Evolutionary conservation across 23 red algal species (phyloP), one percentile per base, ranked within the genome.

Genomic region (Agarophyton chilense): DNA sequence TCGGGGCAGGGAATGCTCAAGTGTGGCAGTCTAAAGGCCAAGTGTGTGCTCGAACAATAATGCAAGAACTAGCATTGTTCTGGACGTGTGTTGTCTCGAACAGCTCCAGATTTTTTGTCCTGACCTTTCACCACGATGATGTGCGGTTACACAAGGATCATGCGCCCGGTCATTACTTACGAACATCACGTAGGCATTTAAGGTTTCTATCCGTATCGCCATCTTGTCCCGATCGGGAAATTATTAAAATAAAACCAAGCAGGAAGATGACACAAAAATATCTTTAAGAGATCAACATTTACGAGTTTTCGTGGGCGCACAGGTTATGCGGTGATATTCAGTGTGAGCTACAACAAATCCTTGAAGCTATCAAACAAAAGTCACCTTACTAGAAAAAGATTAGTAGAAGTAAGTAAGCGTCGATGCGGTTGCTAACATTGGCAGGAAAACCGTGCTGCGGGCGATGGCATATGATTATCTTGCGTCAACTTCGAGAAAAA

Each of bases 401-500:
- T 74, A 74, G 68, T 74, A 29, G 40, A 61, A 74, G 68, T 74
- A 74, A 74, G 39, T 74, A 31, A 39, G 68, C 41, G 40, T 47
- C 47, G 40, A 74, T 16, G 18, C 40, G 29, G 24, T 24, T n/a
- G 43, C 38, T 46, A 74, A 74, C 38, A 74, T 47, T 49, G 43
- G 9, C 68, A 9, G 22, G 68, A 74, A 74, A 46, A 74, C 39
- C 40, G 68, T 38, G 47, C 68, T 39, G 43, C 9, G 8, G 68
- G 40, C 19, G 68, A 74, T 74, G 68, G 47, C 4, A 47, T 1
- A 29, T 74, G 68, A 29, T 74, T 74, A 38, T 74, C 68, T 39
- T 74, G 68, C 40, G 68, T 74, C 47, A 74, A 47, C 40, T 39
- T 43, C 43, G 68, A 74, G 68, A 74, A 74, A 74, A 74, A 74